These are phyloP conservation scores for Malbranchea cinnamomea DNA, from an alignment of 2,329 filamentous ascomycete species.

Conservation along the genomic window DNA sequence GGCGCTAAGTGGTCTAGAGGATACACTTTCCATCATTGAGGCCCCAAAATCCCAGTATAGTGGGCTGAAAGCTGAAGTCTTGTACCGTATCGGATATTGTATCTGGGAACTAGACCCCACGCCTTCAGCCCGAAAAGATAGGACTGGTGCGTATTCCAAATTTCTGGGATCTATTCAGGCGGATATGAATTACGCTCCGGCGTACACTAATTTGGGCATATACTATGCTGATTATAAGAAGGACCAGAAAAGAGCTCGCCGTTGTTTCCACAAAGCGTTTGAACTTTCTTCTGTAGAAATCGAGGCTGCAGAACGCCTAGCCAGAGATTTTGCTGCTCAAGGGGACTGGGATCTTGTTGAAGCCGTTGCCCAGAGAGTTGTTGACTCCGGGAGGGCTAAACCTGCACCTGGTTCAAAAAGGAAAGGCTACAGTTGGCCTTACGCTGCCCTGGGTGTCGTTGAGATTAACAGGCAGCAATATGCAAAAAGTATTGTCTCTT, in stretches of 20 bases:
- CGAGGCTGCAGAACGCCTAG: constrained; percentile 72
- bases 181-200: constrained; percentile 74
- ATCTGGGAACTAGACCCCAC: constrained; percentile 73
- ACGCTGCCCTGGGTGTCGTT: constrained; percentile 81
- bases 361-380: constrained; percentile 73
- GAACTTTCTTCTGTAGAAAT: constrained; percentile 82
- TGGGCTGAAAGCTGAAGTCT: constrained; percentile 68
- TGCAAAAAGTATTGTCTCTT: constrained; percentile 73
- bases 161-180: constrained; percentile 75
- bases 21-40: constrained; percentile 51
- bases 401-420: constrained; percentile 85
- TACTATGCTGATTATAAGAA: constrained; percentile 86
- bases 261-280: constrained; percentile 91
- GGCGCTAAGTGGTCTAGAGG: constrained; percentile 55
- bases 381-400: constrained; percentile 86
- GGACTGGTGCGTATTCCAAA: constrained; percentile 65
- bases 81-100: constrained; percentile 77
- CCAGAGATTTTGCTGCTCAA: constrained; percentile 71
- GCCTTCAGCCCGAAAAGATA: constrained; percentile 58
- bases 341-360: constrained; percentile 96
- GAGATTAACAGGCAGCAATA: constrained; percentile 92
- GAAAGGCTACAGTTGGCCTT: constrained; percentile 90
- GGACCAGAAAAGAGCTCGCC: constrained; percentile 72
- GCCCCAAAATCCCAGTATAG: constrained; percentile 43
- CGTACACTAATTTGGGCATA: constrained; percentile 78